Base-by-base conservation (phyloP, 2,329 filamentous ascomycete species). In the Phaeomoniella chlamydospora region DNA sequence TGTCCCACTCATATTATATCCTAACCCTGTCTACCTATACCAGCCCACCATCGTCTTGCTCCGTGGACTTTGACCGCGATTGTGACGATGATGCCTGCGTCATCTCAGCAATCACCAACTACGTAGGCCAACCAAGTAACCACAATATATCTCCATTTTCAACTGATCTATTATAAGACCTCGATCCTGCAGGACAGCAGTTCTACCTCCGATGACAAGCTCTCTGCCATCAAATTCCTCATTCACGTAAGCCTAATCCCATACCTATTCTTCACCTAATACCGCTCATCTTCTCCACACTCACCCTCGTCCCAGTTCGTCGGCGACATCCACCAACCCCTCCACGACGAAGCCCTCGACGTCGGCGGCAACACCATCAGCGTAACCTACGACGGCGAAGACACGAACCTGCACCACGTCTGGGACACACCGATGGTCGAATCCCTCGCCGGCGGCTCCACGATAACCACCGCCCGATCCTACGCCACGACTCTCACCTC, bases 381-480 rank as follows among this genome's bases (percentile, higher is more conserved):
- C 11, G 79, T 85, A 1, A 60, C 57, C 12, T 85, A 76, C 57
- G 62, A 74, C 16, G 67, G 65, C 3, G 52, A 55, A 18, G 54
- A 61, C 17, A 65, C 70, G 37, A 85, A 85, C 49, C 64, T 85
- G 30, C 80, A 85, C 49, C 68, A 77, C 39, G 71, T 83, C 12
- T 85, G 80, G 80, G 80, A 85, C 50, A 73, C 69, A 36, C 71
- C 68, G 44, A 83, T 84, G 42, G 67, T 73, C 1, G 76, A 80
- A 56, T 71, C 76, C 49, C 57, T 72, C 47, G 60, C 78, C 1
- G 76, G 76, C 2, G 71, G 61, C 29, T 57, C 35, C 5, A 70
- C 49, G 53, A 61, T 55, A 53, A 37, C 46, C 1, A 42, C 47
- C 13, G 49, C 49, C 3, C 32, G 46, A 34, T 33, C 40, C 11